phyloP scores from a whole-genome alignment of 768 basidiomycete genomes.

The Podaxis mareebaensis region DNA sequence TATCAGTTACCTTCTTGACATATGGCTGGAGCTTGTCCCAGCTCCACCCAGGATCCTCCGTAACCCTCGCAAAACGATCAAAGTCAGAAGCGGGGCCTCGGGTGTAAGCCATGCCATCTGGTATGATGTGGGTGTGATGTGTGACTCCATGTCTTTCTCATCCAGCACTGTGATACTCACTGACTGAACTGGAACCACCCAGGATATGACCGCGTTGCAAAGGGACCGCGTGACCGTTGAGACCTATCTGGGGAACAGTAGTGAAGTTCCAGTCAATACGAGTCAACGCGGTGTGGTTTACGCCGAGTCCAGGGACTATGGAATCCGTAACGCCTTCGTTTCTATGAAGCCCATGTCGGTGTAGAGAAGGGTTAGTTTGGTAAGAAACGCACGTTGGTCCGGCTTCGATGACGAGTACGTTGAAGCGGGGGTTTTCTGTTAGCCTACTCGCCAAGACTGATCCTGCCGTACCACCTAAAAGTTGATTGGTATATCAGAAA shows the following conservation, averaged over 20 bases:
- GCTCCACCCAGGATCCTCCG: conserved; percentile 34
- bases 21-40: conserved; percentile 32
- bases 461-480: conserved; percentile 30
- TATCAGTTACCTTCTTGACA: conserved; percentile 22
- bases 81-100: conserved; percentile 19
- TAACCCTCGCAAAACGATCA: conserved; percentile 27
- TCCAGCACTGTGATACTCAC: conserved; percentile 20
- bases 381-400: conserved; percentile 17
- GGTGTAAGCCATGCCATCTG: conserved; percentile 27
- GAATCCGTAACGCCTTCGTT: conserved; percentile 16
- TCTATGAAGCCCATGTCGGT: neutral
- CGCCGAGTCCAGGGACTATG: conserved; percentile 18
- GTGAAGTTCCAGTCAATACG: conserved; percentile 33
- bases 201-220: conserved; percentile 32
- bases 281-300: neutral
- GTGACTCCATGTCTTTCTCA: conserved; percentile 13
- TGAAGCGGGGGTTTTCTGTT: conserved; percentile 19
- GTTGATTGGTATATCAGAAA: neutral
- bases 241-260: conserved; percentile 27
- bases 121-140: neutral
- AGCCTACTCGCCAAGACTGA: conserved; percentile 30
- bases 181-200: conserved; percentile 33
- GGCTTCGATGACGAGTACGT: conserved; percentile 20
- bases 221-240: conserved; percentile 25
- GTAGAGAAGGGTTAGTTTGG: neutral